phyloP scores from a whole-genome alignment of 257 asterid species.

The Solanum etuberosum region DNA sequence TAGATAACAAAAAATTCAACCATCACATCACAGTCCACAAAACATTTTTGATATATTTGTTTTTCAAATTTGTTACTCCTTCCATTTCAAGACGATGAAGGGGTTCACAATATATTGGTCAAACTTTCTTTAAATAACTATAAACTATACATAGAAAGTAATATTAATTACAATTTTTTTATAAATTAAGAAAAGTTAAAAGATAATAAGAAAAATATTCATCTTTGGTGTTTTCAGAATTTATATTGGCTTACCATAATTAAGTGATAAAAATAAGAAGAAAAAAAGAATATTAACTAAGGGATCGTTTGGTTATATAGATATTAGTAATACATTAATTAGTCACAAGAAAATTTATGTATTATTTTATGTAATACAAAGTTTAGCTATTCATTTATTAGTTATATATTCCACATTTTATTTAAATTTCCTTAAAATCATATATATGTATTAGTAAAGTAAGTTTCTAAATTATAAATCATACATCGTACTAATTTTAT shows the following conservation, averaged over 20 bases:
- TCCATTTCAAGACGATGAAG: background rate
- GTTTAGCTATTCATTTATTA: too few species aligned
- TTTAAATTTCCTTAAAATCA: too few species aligned
- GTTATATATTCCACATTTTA: too few species aligned
- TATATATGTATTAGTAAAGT: too few species aligned
- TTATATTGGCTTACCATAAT: background rate
- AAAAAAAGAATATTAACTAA: background rate
- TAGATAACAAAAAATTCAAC: too few species aligned
- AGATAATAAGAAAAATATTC: background rate
- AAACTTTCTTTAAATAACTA: background rate
- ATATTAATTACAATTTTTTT: background rate
- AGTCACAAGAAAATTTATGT: too few species aligned
- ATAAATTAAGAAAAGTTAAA: background rate
- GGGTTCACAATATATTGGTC: background rate
- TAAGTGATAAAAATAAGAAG: background rate
- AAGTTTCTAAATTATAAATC: too few species aligned
- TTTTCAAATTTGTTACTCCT: background rate
- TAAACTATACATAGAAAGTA: background rate
- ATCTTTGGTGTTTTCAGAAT: background rate
- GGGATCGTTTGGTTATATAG: too few species aligned
- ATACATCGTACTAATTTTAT: too few species aligned
- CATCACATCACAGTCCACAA: background rate
- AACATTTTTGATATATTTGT: background rate
- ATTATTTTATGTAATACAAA: too few species aligned
- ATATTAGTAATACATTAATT: too few species aligned